Evolutionary conservation across 1,139 yeast genomes (phyloP), one percentile per base, ranked within the genome.

Genomic region (Geotrichum siamense): DNA sequence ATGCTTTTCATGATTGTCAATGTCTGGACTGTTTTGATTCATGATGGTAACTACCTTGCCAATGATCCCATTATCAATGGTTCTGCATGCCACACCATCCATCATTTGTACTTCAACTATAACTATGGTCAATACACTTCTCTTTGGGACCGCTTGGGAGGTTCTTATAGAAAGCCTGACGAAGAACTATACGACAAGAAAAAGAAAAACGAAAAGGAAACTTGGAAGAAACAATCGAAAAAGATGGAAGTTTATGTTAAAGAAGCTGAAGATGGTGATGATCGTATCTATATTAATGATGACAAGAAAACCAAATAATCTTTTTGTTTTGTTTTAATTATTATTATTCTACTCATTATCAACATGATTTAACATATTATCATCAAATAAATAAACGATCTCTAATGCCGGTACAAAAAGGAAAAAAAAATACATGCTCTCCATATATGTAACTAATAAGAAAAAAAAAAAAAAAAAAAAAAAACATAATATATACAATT

Each of bases 51-150:
- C 61, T 93, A 87, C 64, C 65, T 91, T 70, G 82, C 96, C 39
- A 83, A 85, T 63, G 94, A 87, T 63, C 96, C 97, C 5, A 76
- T 86, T 48, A 83, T 91, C 52, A 91, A 91, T 64, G 98, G 98
- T 56, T 89, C 97, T 23, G 98, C 98, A 3, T 89, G 97, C 67
- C 98, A 91, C 67, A 89, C 98, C 3, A 79, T 91, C 41, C 98
- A 91, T 67, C 98, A 91, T 62, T 70, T 91, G 59, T 91, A 91
- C 67, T 91, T 91, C 75, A 89, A 89, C 72, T 91, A 91, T 70
- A 91, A 91, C 70, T 91, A 89, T 60, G 98, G 98, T 29, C 98
- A 91, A 69, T 91, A 91, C 70, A 89, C 97, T 43, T 91, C 98
- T 5, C 71, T 91, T 54, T 91, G 97, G 97, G 98, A 91, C 63